Conservation (phyloP, 2,329 filamentous ascomycete genomes). For the Paracamarosporium sp. region DNA sequence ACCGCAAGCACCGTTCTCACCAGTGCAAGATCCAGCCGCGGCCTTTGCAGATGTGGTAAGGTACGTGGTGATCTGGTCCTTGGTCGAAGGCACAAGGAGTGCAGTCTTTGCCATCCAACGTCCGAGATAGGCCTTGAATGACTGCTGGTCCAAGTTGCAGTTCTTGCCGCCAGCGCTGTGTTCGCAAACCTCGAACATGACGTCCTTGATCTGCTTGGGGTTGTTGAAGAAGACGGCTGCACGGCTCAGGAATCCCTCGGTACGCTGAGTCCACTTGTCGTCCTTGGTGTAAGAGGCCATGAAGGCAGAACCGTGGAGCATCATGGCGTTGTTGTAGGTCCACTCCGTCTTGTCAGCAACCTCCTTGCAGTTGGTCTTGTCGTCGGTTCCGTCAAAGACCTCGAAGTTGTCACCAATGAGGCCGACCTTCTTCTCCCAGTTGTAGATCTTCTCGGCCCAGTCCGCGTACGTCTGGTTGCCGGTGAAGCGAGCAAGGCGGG, state of each 20-base stretch:
- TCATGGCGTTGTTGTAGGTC: slow-evolving; percentile 64
- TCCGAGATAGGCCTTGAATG: slow-evolving; percentile 77
- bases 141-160: slow-evolving; percentile 75
- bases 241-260: slow-evolving; percentile 64
- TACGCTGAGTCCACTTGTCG: slow-evolving; percentile 63
- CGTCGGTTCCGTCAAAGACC: slow-evolving; percentile 63
- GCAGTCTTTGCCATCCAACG: slow-evolving; percentile 65
- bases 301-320: slow-evolving; percentile 61
- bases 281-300: slow-evolving; percentile 62
- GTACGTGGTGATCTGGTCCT: slow-evolving; percentile 44
- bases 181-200: slow-evolving; percentile 76
- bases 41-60: slow-evolving; percentile 51
- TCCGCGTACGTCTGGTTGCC: slow-evolving; percentile 64
- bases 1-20: slow-evolving; percentile 51
- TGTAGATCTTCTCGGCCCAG: slow-evolving; percentile 73
- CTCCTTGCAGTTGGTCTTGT: slow-evolving; percentile 57
- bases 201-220: slow-evolving; percentile 53
- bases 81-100: slow-evolving; percentile 52
- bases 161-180: slow-evolving; percentile 32
- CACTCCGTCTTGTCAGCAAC: slow-evolving; percentile 60
- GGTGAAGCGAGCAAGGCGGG: slow-evolving; percentile 74
- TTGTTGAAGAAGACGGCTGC: slow-evolving; percentile 62
- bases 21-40: slow-evolving; percentile 53
- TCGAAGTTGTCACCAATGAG: slow-evolving; percentile 58
- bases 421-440: slow-evolving; percentile 58